These are phyloP conservation scores for Zea mays DNA, from an alignment of 176 grass and related monocot genomes.

Conservation along the genomic window Zm-B73-REFERENCE-NAM-5.0 NC_050100.1:153690501-153691000, in stretches of 20 bases:
- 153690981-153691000: neutral
- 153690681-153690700: neutral
- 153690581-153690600: conserved; percentile 36
- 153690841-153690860: neutral
- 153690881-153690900: too few relatives aligned
- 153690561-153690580: too few relatives aligned
- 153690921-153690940: too few relatives aligned
- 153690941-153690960: too few relatives aligned
- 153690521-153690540: too few relatives aligned
- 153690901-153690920: too few relatives aligned
- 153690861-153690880: neutral
- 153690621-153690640: neutral
- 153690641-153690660: neutral
- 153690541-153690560: too few relatives aligned
- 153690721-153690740: neutral
- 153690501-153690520: too few relatives aligned
- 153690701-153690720: conserved; percentile 25
- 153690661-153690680: neutral
- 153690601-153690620: neutral
- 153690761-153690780: neutral
- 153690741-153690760: neutral
- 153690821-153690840: too few relatives aligned
- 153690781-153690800: neutral
- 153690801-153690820: neutral
- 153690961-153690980: too few relatives aligned